Conservation (phyloP, 495 filamentous ascomycete species). For the Halenospora varia region DNA sequence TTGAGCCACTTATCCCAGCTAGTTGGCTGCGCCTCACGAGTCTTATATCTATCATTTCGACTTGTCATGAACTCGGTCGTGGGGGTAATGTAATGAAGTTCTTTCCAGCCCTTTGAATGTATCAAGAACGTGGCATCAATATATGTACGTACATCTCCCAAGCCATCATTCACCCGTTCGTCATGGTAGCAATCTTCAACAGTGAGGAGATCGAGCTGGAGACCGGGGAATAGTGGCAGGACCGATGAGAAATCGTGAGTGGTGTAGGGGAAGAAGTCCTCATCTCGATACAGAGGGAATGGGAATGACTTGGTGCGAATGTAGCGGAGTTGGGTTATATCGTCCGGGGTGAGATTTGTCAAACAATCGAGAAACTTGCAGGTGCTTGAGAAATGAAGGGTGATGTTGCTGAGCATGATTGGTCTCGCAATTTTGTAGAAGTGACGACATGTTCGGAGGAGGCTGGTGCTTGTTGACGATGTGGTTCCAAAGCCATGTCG, state of each 20-base stretch:
- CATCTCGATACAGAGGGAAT: not conserved
- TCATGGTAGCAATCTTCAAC: not conserved
- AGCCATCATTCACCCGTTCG: not conserved
- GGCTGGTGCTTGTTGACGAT: not conserved
- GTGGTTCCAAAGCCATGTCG: not conserved
- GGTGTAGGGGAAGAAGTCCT: not conserved
- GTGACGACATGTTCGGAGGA: not conserved
- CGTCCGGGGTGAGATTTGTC: not conserved
- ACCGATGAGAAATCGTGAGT: not conserved
- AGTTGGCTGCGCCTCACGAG: not conserved
- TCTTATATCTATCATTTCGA: not conserved
- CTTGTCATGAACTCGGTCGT: not conserved
- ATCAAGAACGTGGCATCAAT: not conserved
- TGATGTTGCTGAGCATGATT: not conserved
- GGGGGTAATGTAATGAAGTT: not conserved
- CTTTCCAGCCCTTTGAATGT: not conserved
- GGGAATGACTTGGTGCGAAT: not conserved
- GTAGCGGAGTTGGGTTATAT: not conserved
- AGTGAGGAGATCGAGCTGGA: not conserved
- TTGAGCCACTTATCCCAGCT: not conserved
- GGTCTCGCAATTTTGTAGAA: not conserved
- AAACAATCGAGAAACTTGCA: not conserved
- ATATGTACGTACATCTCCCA: not conserved
- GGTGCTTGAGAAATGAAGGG: not conserved
- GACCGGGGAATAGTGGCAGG: not conserved